Evolutionary conservation across 2,329 filamentous ascomycete genomes (phyloP), one percentile per base, ranked within the genome.

Genomic region (Trematosphaeria pertusa): DNA sequence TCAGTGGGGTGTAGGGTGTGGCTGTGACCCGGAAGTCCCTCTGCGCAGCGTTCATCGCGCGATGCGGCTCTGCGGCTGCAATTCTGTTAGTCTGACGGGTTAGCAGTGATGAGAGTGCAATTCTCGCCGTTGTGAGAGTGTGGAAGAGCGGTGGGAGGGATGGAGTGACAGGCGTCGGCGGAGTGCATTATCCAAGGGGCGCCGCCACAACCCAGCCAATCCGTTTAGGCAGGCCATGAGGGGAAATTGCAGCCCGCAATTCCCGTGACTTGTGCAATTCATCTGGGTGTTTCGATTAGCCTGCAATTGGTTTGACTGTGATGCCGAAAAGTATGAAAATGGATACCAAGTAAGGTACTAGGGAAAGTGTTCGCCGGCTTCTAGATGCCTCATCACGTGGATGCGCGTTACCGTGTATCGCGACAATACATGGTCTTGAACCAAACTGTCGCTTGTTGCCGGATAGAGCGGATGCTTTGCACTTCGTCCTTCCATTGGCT

Each of bases 81-180:
- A 35, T 48, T 48, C 18, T 33, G 51, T 65, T 39, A 60, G 54
- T 58, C 38, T 41, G 21, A 19, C 5, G n/a, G 22, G 54, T 64
- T 63, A 65, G 63, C 43, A 51, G 52, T 50, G 57, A 64, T 61
- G 42, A 55, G 57, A 35, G 47, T 59, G 54, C 54, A 51, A 10
- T 52, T 57, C 46, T 44, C 43, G 41, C 40, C 36, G 43, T 28
- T 46, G 40, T 38, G 42, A 48, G 30, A 46, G 48, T 44, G 57
- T 61, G 59, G 41, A 59, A 53, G 40, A 46, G 56, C 47, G 54
- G 47, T 54, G 43, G n/a, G 48, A 53, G 48, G 56, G 56, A 51
- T 46, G 56, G 46, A 57, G 50, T 32, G 41, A 56, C 50, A 52
- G 50, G 48, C 46, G 50, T 54, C 43, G 54, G 51, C 45, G 50